phyloP scores from a whole-genome alignment of 345 rosid genomes.

The Viola odorata region DNA sequence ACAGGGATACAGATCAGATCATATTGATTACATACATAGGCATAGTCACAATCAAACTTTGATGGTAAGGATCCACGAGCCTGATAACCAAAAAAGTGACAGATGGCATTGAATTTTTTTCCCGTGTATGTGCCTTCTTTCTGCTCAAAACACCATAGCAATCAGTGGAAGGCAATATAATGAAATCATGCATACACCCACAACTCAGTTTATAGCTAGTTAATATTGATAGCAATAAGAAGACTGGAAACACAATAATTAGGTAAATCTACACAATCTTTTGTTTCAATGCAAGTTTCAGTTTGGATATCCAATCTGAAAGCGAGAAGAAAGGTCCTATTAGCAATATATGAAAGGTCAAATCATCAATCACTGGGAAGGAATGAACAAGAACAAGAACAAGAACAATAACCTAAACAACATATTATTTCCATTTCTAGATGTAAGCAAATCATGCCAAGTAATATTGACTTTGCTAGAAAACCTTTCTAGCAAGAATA shows the following conservation, averaged over 20 bases:
- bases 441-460: too few species aligned
- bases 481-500: too few species aligned
- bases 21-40: slow-evolving; percentile 56
- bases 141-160: slow-evolving; percentile 33
- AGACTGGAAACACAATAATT: background rate
- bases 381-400: too few species aligned
- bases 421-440: too few species aligned
- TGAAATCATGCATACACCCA: background rate
- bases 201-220: too few species aligned
- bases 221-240: background rate
- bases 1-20: slow-evolving; percentile 7
- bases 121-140: slow-evolving; percentile 91
- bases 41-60: slow-evolving; percentile 94
- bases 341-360: too few species aligned
- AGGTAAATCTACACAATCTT: background rate
- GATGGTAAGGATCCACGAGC: slow-evolving; percentile 99
- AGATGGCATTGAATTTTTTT: slow-evolving; percentile 90
- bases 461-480: too few species aligned
- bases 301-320: too few species aligned
- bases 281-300: too few species aligned
- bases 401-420: too few species aligned
- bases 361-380: too few species aligned
- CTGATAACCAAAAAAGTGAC: slow-evolving; percentile 99
- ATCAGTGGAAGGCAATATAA: slow-evolving; percentile 8
- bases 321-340: too few species aligned